Evolutionary conservation across 768 basidiomycete genomes (phyloP), one percentile per base, ranked within the genome.

Genomic region (Suillus placidus): DNA sequence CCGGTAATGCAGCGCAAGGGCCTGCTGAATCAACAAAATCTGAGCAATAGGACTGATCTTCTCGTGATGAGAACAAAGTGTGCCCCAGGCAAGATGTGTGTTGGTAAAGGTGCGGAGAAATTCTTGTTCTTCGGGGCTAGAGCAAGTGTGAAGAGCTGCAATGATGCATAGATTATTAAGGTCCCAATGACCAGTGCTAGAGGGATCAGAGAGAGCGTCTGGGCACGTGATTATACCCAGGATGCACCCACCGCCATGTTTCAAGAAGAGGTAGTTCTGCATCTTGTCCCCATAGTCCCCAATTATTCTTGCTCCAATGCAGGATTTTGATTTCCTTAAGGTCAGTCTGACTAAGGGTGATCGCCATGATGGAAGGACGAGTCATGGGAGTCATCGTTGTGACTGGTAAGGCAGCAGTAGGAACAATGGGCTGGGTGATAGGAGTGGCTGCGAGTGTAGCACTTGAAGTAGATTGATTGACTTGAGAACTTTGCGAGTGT

Each of bases 41-140:
- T 12, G 72, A 63, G 1, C 62, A 9, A 72, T 64, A 0, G 67
- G 66, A 1, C 68, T 71, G 10, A 69, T 47, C 26, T 73, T 40
- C 23, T 64, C 60, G 37, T 75, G 74, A 0, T 69, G 58, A 0
- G 43, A 43, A 10, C 56, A 58, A 0, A 77, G 62, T 0, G 58
- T 52, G 23, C 2, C 12, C 70, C 71, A 75, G 0, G 70, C 67
- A 0, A 57, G 45, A 1, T 49, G 37, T 0, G 63, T 62, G 10
- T 63, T 64, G 4, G 16, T 35, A 26, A 43, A 60, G 4, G 6
- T 10, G 1, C 38, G 6, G 5, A 70, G 38, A 13, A 49, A 37
- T 1, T 58, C 54, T 1, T 37, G 42, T 23, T 70, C 69, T 1
- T 60, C 47, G 0, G n/a, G 12, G 12, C 26, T 51, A 3, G 23